Percentiles rank a stretch among this genome's conserved stretches.
phyloP scores from a whole-genome alignment of 306 rosid species.

The Inga laurina region DNA sequence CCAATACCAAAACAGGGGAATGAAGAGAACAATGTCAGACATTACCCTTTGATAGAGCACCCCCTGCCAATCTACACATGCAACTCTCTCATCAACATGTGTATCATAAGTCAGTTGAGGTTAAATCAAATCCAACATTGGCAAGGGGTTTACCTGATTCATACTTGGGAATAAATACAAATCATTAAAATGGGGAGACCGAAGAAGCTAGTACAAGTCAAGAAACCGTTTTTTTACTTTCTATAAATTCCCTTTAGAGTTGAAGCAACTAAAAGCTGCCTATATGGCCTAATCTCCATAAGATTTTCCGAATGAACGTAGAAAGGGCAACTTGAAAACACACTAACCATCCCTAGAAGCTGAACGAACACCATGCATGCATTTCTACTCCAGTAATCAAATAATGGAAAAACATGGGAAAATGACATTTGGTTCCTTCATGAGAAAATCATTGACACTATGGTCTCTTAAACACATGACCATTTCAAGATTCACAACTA shows the following conservation, averaged over 20 bases:
- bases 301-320: background rate
- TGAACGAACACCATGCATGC: background rate
- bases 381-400: background rate
- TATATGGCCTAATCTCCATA: background rate
- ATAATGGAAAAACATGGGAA: too few species aligned
- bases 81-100: background rate
- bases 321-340: background rate
- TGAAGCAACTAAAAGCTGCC: background rate
- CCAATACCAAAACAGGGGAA: background rate
- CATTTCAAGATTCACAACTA: too few species aligned
- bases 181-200: too few species aligned
- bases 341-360: background rate
- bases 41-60: conserved; percentile 31
- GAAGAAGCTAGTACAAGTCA: too few species aligned
- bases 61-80: conserved; percentile 34
- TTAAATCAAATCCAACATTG: too few species aligned
- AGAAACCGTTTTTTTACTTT: background rate
- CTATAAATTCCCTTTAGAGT: background rate
- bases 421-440: too few species aligned
- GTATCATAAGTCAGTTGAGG: background rate
- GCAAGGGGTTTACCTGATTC: too few species aligned
- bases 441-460: too few species aligned
- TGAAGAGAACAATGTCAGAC: background rate
- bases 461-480: background rate
- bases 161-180: too few species aligned